These are phyloP conservation scores for Balansia obtecta DNA, from an alignment of 2,329 filamentous ascomycete species.

Conservation along the genomic window DNA sequence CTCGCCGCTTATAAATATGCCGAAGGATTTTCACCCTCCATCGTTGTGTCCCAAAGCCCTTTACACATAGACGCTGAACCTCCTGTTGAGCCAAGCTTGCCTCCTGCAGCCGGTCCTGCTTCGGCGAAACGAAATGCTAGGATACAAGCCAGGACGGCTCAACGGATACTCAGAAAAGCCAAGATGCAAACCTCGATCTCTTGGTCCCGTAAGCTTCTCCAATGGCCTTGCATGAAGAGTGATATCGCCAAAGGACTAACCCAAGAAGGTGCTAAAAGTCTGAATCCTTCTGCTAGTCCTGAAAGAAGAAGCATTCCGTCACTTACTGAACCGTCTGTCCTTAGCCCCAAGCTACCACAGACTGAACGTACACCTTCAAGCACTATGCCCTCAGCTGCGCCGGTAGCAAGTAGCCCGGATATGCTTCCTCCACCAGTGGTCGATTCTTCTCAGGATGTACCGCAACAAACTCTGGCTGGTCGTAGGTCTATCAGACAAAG, in stretches of 20 bases:
- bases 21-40: slow-evolving; percentile 13
- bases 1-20: slow-evolving; percentile 15
- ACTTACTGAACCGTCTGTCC: too few relatives aligned
- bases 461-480: neutral
- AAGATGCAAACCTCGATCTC: neutral
- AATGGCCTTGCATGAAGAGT: too few relatives aligned
- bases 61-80: slow-evolving; percentile 10
- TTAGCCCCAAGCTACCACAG: too few relatives aligned
- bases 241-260: too few relatives aligned
- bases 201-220: too few relatives aligned
- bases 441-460: neutral
- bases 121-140: neutral
- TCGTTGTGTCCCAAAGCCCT: slow-evolving; percentile 17
- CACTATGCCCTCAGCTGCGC: neutral
- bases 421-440: neutral
- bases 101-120: neutral
- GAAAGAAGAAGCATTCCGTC: too few relatives aligned
- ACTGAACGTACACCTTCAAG: neutral
- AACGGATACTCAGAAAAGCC: too few relatives aligned
- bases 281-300: too few relatives aligned
- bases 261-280: too few relatives aligned
- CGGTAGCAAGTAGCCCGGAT: neutral
- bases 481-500: slow-evolving; percentile 3
- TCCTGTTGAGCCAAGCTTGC: slow-evolving; percentile 3
- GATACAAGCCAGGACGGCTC: neutral